Evolutionary conservation across 495 filamentous ascomycete genomes (phyloP).

Genomic region (Bacidia rubella): DNA sequence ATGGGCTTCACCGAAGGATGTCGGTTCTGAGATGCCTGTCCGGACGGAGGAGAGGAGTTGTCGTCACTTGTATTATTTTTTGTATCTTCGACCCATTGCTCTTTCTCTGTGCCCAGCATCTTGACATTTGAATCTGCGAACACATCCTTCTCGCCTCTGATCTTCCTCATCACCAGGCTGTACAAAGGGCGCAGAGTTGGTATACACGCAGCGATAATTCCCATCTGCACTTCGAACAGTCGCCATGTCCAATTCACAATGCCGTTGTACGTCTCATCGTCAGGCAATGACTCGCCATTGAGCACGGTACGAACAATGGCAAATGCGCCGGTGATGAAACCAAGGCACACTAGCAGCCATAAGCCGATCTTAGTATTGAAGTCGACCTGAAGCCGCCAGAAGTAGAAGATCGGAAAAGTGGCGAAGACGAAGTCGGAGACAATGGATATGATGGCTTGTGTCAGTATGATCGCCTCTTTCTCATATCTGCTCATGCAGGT

Average conservation of each 20-base stretch:
- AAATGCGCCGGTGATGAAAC: slow-evolving; percentile 14
- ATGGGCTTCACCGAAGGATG: background rate
- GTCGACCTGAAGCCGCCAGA: slow-evolving; percentile 15
- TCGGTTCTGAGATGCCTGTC: background rate
- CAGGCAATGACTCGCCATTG: slow-evolving; percentile 12
- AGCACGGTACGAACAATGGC: slow-evolving; percentile 16
- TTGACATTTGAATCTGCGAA: slow-evolving; percentile 11
- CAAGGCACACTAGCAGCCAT: slow-evolving; percentile 17
- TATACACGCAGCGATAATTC: slow-evolving; percentile 17
- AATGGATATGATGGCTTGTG: slow-evolving; percentile 16
- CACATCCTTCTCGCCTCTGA: slow-evolving; percentile 2
- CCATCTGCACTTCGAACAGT: slow-evolving; percentile 16
- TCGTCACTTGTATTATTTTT: background rate
- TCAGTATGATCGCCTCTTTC: slow-evolving; percentile 13
- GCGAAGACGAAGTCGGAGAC: slow-evolving; percentile 17
- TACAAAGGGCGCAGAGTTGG: slow-evolving; percentile 14
- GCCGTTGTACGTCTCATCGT: slow-evolving; percentile 15
- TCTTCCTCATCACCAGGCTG: background rate
- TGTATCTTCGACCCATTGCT: slow-evolving; percentile 14
- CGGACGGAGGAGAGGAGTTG: background rate
- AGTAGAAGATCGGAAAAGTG: slow-evolving; percentile 12
- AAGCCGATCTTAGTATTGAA: slow-evolving; percentile 16
- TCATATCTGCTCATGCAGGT: slow-evolving; percentile 11
- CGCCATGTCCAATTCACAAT: slow-evolving; percentile 19
- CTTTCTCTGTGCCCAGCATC: slow-evolving; percentile 8